Percentiles rank a stretch among this genome's conserved stretches.
Conservation (phyloP, 345 rosid genomes). For the Eucalyptus viminalis region DNA sequence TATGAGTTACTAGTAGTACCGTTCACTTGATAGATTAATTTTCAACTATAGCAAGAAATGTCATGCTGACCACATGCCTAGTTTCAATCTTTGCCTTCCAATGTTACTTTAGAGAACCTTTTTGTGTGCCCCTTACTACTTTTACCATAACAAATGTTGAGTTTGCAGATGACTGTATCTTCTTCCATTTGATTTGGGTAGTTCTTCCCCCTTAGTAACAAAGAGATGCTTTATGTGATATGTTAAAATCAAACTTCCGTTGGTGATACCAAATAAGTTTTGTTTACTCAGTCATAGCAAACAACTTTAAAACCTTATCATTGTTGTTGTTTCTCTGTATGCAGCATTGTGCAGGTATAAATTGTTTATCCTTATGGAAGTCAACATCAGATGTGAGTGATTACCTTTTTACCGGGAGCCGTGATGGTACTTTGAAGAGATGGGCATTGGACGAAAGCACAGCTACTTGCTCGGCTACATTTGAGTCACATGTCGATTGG, state of each 20-base stretch:
- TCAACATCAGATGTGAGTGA: constrained; percentile 38
- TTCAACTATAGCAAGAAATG: neutral
- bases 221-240: neutral
- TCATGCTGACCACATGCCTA: neutral
- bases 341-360: constrained; percentile 98
- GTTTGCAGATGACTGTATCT: neutral
- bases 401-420: constrained; percentile 92
- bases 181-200: neutral
- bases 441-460: constrained; percentile 69
- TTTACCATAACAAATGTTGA: neutral
- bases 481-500: constrained; percentile 99
- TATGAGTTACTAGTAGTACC: neutral
- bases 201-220: neutral
- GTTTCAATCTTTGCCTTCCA: neutral
- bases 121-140: neutral
- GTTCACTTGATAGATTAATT: neutral
- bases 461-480: constrained; percentile 81
- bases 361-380: constrained; percentile 69
- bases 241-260: neutral
- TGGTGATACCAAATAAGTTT: neutral
- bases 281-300: neutral
- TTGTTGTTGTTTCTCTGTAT: constrained; percentile 7
- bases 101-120: neutral
- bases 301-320: neutral
- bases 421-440: constrained; percentile 97